Percentiles rank a stretch among this genome's conserved stretches.
phyloP scores from a whole-genome alignment of 768 basidiomycete genomes.

The Cystobasidiopsis lactophilus region DNA sequence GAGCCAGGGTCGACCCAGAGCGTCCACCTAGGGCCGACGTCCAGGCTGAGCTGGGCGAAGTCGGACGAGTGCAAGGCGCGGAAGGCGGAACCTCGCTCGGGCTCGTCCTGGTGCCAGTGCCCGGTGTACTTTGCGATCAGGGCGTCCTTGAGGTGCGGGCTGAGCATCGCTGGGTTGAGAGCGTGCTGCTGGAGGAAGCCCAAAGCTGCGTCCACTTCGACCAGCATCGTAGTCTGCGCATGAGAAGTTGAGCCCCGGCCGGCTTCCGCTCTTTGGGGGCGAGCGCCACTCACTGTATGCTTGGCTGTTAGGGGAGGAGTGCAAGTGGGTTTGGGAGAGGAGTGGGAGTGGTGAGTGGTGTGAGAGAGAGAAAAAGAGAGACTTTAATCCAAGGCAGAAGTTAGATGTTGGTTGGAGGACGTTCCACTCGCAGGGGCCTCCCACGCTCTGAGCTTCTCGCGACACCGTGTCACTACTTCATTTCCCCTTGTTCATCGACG shows the following conservation, averaged over 20 bases:
- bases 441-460: no score
- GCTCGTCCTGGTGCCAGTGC: constrained; percentile 18
- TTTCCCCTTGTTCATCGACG: no score
- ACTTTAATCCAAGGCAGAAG: not conserved
- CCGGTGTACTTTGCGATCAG: constrained; percentile 11
- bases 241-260: no score
- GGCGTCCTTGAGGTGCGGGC: not conserved
- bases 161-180: constrained; percentile 1
- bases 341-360: not conserved
- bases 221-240: no score
- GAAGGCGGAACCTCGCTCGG: constrained; percentile 18
- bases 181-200: constrained; percentile 13
- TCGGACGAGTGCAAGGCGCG: constrained; percentile 11
- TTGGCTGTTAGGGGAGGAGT: not conserved
- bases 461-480: no score
- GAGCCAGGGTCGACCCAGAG: constrained; percentile 21
- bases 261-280: no score
- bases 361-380: not conserved
- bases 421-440: no score
- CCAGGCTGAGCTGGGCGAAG: not conserved
- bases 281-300: not conserved
- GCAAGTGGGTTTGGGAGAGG: not conserved
- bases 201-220: constrained; percentile 12
- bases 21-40: constrained; percentile 10
- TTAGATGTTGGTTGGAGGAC: not conserved